These are phyloP conservation scores for Cubamyces lactineus DNA, from an alignment of 768 basidiomycete species.

Conservation along the genomic window DNA sequence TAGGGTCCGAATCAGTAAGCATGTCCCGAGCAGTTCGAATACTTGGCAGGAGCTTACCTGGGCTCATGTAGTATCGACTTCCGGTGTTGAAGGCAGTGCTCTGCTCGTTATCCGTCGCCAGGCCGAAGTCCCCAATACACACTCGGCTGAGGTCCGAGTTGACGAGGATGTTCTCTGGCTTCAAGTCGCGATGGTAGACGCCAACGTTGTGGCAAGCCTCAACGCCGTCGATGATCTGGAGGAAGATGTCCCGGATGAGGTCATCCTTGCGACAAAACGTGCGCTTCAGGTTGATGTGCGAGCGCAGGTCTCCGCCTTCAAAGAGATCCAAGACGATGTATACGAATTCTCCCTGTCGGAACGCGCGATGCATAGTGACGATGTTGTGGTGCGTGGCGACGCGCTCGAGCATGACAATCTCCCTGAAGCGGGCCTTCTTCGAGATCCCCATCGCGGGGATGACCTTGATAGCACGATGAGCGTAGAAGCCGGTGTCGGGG, in stretches of 20 bases:
- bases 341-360: conserved; percentile 61
- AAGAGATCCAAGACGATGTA: conserved; percentile 65
- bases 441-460: conserved; percentile 3
- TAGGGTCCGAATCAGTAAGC: conserved; percentile 10
- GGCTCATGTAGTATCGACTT: conserved; percentile 69
- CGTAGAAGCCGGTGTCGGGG: background rate
- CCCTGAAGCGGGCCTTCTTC: conserved; percentile 55
- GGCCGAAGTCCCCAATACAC: conserved; percentile 51
- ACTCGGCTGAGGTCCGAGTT: conserved; percentile 42
- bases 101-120: conserved; percentile 38
- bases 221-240: conserved; percentile 58
- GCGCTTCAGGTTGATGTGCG: conserved; percentile 40
- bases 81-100: conserved; percentile 60
- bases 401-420: conserved; percentile 60
- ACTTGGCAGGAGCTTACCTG: conserved; percentile 49
- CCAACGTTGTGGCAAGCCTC: conserved; percentile 51
- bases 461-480: conserved; percentile 29
- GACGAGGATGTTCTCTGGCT: conserved; percentile 56
- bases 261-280: conserved; percentile 46
- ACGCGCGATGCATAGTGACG: conserved; percentile 65
- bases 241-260: conserved; percentile 50
- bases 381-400: conserved; percentile 64
- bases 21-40: too few relatives aligned
- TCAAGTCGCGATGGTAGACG: conserved; percentile 61
- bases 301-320: conserved; percentile 50